Evolutionary conservation across 2,329 filamentous ascomycete species (phyloP).

Genomic region (Cladosporium sp.): DNA sequence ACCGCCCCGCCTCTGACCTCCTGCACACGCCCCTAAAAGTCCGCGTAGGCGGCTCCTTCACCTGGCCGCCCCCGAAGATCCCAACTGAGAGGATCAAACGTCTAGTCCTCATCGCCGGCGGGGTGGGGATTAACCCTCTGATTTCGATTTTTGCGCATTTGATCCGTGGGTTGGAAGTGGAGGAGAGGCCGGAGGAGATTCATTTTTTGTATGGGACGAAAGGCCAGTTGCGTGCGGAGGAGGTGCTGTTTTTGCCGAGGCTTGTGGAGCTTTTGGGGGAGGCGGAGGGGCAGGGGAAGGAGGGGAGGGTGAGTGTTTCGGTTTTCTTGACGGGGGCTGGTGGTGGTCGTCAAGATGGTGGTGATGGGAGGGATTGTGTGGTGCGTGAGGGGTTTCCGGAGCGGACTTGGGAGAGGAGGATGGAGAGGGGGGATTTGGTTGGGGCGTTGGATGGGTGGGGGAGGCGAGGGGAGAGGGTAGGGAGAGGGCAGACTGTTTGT

Average conservation of each 20-base stretch:
- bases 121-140: conserved; percentile 77
- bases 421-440: conserved; percentile 33
- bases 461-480: conserved; percentile 26
- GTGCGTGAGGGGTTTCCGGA: conserved; percentile 29
- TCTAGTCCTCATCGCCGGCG: conserved; percentile 72
- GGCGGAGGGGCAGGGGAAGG: conserved; percentile 19
- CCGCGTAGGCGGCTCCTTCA: conserved; percentile 74
- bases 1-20: conserved; percentile 54
- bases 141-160: conserved; percentile 67
- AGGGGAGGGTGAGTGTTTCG: conserved; percentile 24
- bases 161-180: conserved; percentile 16
- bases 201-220: conserved; percentile 61
- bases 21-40: conserved; percentile 57
- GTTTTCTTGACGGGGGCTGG: conserved; percentile 31
- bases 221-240: conserved; percentile 27
- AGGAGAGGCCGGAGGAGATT: conserved; percentile 39
- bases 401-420: conserved; percentile 27
- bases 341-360: conserved; percentile 9
- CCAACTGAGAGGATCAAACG: conserved; percentile 44
- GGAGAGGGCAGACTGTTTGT: conserved; percentile 36
- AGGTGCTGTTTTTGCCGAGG: conserved; percentile 46
- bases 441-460: conserved; percentile 33
- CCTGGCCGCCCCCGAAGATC: conserved; percentile 61
- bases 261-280: conserved; percentile 31
- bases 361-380: conserved; percentile 19